Conservation (phyloP, 768 basidiomycete species). For the Russula compacta region DNA sequence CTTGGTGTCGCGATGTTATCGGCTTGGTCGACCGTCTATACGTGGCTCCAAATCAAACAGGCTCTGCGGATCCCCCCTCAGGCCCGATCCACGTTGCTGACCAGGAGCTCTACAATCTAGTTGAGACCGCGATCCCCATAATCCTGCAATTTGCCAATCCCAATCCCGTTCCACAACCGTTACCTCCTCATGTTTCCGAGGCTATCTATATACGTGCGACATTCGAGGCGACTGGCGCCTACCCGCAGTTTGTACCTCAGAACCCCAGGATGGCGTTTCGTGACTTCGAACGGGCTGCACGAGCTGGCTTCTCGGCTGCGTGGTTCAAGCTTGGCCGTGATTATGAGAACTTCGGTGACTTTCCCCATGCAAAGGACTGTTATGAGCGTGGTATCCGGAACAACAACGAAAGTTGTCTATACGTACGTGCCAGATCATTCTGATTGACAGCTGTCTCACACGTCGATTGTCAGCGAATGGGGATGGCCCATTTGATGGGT, state of each 20-base stretch:
- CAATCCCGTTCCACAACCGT: slow-evolving; percentile 28
- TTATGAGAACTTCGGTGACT: slow-evolving; percentile 82
- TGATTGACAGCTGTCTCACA: slow-evolving; percentile 12
- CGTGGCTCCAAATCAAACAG: slow-evolving; percentile 24
- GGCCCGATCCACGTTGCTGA: slow-evolving; percentile 52
- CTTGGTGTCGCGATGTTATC: slow-evolving; percentile 79
- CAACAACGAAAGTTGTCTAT: slow-evolving; percentile 71
- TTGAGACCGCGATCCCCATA: slow-evolving; percentile 54
- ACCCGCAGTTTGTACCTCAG: slow-evolving; percentile 51
- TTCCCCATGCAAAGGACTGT: slow-evolving; percentile 66
- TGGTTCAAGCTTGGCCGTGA: slow-evolving; percentile 92
- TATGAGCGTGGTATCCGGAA: slow-evolving; percentile 75
- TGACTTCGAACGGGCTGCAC: slow-evolving; percentile 79
- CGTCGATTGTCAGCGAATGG: slow-evolving; percentile 56
- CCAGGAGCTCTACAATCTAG: slow-evolving; percentile 48
- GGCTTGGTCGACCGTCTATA: slow-evolving; percentile 57
- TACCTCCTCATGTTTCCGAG: slow-evolving; percentile 46
- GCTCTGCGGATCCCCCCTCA: slow-evolving; percentile 28
- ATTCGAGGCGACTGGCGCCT: slow-evolving; percentile 63
- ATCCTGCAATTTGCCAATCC: slow-evolving; percentile 47
- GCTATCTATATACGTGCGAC: slow-evolving; percentile 70
- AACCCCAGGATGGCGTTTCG: slow-evolving; percentile 79
- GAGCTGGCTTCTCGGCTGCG: slow-evolving; percentile 64
- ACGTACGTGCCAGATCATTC: slow-evolving; percentile 33
- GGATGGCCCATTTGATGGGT: slow-evolving; percentile 85